phyloP scores from a whole-genome alignment of 2,329 filamentous ascomycete genomes.

The Hortaea sp. region DNA sequence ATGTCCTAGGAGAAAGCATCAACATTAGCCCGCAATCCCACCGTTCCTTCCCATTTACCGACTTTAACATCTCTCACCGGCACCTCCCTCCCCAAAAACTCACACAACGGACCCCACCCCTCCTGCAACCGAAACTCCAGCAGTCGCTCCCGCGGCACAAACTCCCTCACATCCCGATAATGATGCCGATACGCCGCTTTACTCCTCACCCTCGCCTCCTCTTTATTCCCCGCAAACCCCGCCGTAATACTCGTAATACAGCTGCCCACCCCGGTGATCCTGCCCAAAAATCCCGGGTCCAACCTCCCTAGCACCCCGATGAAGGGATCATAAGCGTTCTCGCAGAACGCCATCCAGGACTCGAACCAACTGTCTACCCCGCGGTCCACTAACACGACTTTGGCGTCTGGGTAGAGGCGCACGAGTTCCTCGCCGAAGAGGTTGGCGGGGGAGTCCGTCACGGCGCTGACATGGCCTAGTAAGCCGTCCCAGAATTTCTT shows the following conservation, averaged over 20 bases:
- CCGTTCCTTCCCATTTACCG: no score
- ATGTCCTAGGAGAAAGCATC: constrained; percentile 5
- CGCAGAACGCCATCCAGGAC: constrained; percentile 1
- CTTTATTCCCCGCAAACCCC: neutral
- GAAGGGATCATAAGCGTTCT: neutral
- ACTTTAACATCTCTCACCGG: constrained; percentile 11
- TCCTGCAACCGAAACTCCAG: constrained; percentile 24
- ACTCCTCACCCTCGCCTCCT: constrained; percentile 1
- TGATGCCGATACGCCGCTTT: constrained; percentile 2
- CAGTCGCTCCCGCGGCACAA: constrained; percentile 14
- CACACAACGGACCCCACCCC: constrained; percentile 35
- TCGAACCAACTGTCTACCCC: constrained; percentile 13
- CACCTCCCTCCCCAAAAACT: constrained; percentile 29
- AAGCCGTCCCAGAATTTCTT: constrained; percentile 22
- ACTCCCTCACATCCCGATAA: constrained; percentile 9
- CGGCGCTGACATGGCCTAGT: constrained; percentile 21
- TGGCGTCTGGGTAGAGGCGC: constrained; percentile 27
- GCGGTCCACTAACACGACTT: constrained; percentile 26
- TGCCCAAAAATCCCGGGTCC: constrained; percentile 1
- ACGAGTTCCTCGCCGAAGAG: constrained; percentile 29
- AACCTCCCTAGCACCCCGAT: neutral
- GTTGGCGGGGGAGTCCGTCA: constrained; percentile 24
- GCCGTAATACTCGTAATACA: neutral
- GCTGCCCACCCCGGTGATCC: neutral
- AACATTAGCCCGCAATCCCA: neutral